phyloP scores from a whole-genome alignment of 257 asterid species.

The Linderniella brevidens region DNA sequence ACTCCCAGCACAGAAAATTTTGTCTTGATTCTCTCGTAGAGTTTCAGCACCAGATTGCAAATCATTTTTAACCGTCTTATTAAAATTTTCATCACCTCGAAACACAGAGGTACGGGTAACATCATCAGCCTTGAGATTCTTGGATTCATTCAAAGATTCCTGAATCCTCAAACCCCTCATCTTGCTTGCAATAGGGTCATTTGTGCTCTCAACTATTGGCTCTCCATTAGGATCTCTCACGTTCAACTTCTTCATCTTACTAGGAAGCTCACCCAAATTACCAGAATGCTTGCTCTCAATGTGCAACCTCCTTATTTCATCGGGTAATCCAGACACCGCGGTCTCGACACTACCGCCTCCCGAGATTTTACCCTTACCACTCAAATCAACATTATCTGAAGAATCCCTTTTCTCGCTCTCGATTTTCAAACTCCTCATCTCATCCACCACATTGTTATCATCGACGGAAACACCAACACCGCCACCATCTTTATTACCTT shows the following conservation, averaged over 20 bases:
- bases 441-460: constrained; percentile 28
- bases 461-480: constrained; percentile 11
- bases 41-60: constrained; percentile 9
- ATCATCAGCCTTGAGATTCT: constrained; percentile 15
- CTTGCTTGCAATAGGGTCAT: constrained; percentile 18
- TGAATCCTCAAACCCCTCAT: constrained; percentile 19
- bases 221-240: constrained; percentile 18
- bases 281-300: constrained; percentile 24
- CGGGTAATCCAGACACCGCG: constrained; percentile 33
- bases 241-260: constrained; percentile 49
- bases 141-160: constrained; percentile 13
- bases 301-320: constrained; percentile 40
- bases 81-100: constrained; percentile 8
- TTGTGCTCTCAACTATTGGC: constrained; percentile 13
- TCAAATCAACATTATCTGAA: constrained; percentile 11
- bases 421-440: constrained; percentile 30
- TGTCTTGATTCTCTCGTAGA: constrained; percentile 1
- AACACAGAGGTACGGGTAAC: constrained; percentile 10
- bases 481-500: constrained; percentile 4
- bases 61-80: constrained; percentile 8
- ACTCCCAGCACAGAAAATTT: constrained; percentile 16
- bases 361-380: constrained; percentile 14
- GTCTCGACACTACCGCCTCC: constrained; percentile 17
- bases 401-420: constrained; percentile 16
- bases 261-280: constrained; percentile 23